phyloP scores from a whole-genome alignment of 768 basidiomycete species.

The Pseudohyphozyma bogoriensis region DNA sequence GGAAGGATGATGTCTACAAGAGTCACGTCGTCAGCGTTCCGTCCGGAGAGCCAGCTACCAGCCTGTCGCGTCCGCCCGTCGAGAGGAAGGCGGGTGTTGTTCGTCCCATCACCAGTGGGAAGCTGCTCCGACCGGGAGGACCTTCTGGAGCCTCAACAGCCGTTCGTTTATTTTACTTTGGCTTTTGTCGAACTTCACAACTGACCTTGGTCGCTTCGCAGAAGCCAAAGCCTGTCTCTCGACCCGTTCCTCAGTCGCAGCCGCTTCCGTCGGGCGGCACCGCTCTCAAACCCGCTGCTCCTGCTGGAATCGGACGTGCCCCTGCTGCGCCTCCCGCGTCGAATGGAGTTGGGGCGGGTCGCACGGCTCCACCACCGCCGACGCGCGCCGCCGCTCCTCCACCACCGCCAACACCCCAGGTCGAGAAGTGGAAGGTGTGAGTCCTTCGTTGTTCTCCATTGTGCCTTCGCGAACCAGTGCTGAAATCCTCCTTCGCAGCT shows the following conservation, averaged over 20 bases:
- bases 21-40: constrained; percentile 79
- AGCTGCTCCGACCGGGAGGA: constrained; percentile 65
- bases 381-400: constrained; percentile 46
- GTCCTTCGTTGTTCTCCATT: neutral
- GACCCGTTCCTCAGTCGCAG: constrained; percentile 46
- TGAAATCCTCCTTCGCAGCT: neutral
- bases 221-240: constrained; percentile 53
- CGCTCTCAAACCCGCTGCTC: constrained; percentile 26
- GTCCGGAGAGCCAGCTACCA: constrained; percentile 74
- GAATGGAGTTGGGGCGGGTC: constrained; percentile 32
- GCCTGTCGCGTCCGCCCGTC: constrained; percentile 70
- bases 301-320: constrained; percentile 13
- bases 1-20: constrained; percentile 77
- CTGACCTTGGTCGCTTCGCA: constrained; percentile 25
- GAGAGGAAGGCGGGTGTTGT: constrained; percentile 79
- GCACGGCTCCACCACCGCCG: constrained; percentile 45
- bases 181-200: constrained; percentile 17
- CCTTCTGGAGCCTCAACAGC: constrained; percentile 34
- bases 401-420: constrained; percentile 52
- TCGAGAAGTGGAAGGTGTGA: constrained; percentile 66
- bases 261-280: constrained; percentile 9
- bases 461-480: neutral
- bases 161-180: neutral
- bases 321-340: constrained; percentile 27
- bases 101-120: constrained; percentile 74